phyloP scores from a whole-genome alignment of 805 yeast genomes.

The Pichia exigua region DNA sequence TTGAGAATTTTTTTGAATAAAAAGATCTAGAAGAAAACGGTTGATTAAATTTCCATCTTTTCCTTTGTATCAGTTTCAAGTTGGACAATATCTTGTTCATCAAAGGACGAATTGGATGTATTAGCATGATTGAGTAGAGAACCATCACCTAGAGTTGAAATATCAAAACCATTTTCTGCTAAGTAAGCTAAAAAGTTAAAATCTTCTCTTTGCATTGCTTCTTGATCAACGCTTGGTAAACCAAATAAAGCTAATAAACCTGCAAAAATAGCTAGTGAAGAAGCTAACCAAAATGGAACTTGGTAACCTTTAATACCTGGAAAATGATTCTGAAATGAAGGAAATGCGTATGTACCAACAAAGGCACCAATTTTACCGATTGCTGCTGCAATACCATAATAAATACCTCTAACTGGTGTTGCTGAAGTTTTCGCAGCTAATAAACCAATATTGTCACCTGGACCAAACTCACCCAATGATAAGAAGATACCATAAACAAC shows the following conservation, averaged over 20 bases:
- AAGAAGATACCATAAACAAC: constrained; percentile 84
- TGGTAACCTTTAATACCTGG: constrained; percentile 57
- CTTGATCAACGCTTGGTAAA: constrained; percentile 78
- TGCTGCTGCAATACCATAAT: constrained; percentile 89
- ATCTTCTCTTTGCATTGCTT: constrained; percentile 75
- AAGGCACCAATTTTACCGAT: constrained; percentile 90
- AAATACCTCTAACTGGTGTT: constrained; percentile 83
- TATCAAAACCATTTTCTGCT: constrained; percentile 61
- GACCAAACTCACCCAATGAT: constrained; percentile 88
- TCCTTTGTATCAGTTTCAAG: neutral
- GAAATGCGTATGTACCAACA: constrained; percentile 84
- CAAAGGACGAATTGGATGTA: neutral
- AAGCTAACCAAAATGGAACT: constrained; percentile 77
- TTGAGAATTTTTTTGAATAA: no score
- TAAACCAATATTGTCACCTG: constrained; percentile 87
- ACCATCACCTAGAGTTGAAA: constrained; percentile 43
- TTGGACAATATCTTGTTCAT: constrained; percentile 1
- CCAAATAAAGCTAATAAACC: constrained; percentile 62
- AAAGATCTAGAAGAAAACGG: no score
- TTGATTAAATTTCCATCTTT: neutral
- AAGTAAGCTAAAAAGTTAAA: constrained; percentile 60
- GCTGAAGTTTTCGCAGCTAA: constrained; percentile 82
- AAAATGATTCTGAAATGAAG: constrained; percentile 58
- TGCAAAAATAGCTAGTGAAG: constrained; percentile 67
- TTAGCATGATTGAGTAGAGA: constrained; percentile 7